Conservation (phyloP, 495 filamentous ascomycete species). For the Trypethelium eluteriae region DNA sequence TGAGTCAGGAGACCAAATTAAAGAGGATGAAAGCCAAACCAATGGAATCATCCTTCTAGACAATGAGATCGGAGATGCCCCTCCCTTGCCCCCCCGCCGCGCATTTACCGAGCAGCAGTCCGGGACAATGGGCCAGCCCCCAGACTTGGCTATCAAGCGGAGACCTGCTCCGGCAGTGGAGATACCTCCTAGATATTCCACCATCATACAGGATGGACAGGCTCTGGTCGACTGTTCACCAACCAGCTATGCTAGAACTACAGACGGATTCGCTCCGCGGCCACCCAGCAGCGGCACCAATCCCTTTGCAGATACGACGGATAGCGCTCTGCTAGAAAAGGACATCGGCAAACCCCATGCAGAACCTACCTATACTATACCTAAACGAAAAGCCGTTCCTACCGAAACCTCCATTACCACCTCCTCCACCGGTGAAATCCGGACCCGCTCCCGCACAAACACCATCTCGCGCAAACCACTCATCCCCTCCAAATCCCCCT, state of each 20-base stretch:
- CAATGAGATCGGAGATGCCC: conserved; percentile 25
- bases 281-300: conserved; percentile 13
- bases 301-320: conserved; percentile 20
- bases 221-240: conserved; percentile 30
- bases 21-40: conserved; percentile 15
- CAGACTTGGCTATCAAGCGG: conserved; percentile 19
- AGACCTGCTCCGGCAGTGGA: conserved; percentile 32
- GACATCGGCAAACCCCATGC: conserved; percentile 1
- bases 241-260: conserved; percentile 26
- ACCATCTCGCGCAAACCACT: conserved; percentile 3
- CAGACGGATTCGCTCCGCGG: conserved; percentile 30
- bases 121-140: background rate
- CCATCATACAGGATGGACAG: conserved; percentile 22
- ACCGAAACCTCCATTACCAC: conserved; percentile 22
- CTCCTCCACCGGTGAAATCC: background rate
- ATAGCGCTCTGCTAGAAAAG: conserved; percentile 26
- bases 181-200: conserved; percentile 33
- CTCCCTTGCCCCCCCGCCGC: conserved; percentile 30
- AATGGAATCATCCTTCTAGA: conserved; percentile 32
- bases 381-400: conserved; percentile 37
- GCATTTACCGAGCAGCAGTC: conserved; percentile 2
- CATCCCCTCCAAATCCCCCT: background rate
- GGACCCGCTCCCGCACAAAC: background rate
- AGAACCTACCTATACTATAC: conserved; percentile 25
- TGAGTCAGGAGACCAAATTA: conserved; percentile 6